Base-by-base conservation (phyloP, 1,284 basidiomycete genomes). In the Phellopilus nigrolimitatus region DNA sequence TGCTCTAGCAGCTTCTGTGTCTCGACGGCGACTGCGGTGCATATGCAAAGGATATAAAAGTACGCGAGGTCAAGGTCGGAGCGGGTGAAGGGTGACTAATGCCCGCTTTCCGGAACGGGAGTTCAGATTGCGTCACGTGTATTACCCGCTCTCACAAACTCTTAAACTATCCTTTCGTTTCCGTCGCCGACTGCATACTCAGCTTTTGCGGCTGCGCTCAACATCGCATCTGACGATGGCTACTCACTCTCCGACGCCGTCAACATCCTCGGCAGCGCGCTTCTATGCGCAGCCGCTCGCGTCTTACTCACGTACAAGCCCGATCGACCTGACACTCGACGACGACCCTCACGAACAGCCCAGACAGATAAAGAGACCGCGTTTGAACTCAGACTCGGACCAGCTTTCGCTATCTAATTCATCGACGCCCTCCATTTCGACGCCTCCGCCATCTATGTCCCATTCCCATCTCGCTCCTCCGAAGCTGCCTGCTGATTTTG, bases 271-370 rank as follows among this genome's bases (percentile, higher is more conserved):
- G 1, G 51, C 58, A 8, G 21, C 47, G n/a, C 17, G 41, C 50
- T 51, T 49, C 40, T 48, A 33, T 43, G 38, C 28, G 12, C 46
- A 48, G 7, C n/a, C 39, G 17, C 40, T 33, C 34, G 17, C 47
- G 22, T 17, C 53, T 37, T 42, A 36, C 40, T 41, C 49, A 51
- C 66, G 66, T 51, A 63, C 68, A 33, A 69, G 72, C 54, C 74
- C 71, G 57, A 83, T 82, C 59, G 80, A 83, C 69, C 70, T 83
- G 55, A 83, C 80, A n/a, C 66, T 68, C 47, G 79, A 81, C 63
- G 79, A 80, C 62, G 76, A 78, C 59, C 72, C 73, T 56, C 62
- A 62, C 57, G 51, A 58, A 47, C 57, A 65, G 34, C 57, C 62
- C 30, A 61, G 68, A 62, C 64, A 57, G 51, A 55, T 61, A 55